Evolutionary conservation across 2,329 filamentous ascomycete genomes (phyloP), one percentile per base, ranked within the genome.

Genomic region (Botrytis sinoallii): DNA sequence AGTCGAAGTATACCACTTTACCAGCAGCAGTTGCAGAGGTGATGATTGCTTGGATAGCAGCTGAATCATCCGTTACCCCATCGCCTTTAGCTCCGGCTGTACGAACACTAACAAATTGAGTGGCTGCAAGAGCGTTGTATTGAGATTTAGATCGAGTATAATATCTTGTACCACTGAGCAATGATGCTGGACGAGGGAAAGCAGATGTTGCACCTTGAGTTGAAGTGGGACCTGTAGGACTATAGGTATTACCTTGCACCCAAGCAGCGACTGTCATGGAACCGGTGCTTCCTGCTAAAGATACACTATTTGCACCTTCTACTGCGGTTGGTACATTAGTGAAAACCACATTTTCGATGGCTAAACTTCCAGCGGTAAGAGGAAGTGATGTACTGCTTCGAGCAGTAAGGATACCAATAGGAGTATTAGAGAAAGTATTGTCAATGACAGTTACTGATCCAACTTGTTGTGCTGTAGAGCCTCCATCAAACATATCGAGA

Each of bases 291-390:
- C 85, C 83, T 42, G 97, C 87, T 55, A 97, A 84, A 7, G 83
- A 82, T 63, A 86, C 84, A 59, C 89, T 90, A 75, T 84, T 85
- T 32, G 84, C 82, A 76, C 87, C 86, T 78, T 87, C 81, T 73
- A 98, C 88, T 40, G 92, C 93, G 29, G 87, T 86, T 4, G 86
- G 85, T 67, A 93, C 89, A 70, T 86, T 85, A 77, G 83, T 84
- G 83, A 97, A 93, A 83, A 97, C 92, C 57, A 96, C 92, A 77
- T 97, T 97, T 84, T 97, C 92, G 8, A 98, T 82, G 77, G 97
- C 87, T 64, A 97, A 87, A 16, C 92, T 93, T 75, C 92, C 93
- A 79, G 93, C 94, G 77, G 92, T 92, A 9, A 84, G 84, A 52
- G 84, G 82, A 40, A 83, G 84, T 71, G 87, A 84, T 25, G 89